Base-by-base conservation (phyloP, 768 basidiomycete genomes). In the Butyriboletus loyo region DNA sequence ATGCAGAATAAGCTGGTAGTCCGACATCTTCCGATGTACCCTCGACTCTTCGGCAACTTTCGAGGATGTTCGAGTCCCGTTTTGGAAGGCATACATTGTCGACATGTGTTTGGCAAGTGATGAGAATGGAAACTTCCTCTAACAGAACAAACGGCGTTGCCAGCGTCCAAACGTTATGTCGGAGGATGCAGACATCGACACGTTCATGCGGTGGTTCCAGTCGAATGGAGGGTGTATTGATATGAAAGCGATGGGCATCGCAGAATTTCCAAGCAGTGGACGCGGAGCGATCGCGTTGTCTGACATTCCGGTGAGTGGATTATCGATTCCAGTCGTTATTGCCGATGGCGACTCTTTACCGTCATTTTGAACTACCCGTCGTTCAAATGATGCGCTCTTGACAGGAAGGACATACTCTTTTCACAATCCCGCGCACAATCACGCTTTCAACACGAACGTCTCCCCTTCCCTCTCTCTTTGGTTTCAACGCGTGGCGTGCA, bases 401-500 rank as follows among this genome's bases (percentile, higher is more conserved):
- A 42, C 60, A 95, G 92, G 78, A 84, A 75, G 87, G 83, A 43
- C 77, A 87, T 49, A 78, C 80, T 0, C 70, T 99, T 1, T 97
- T 98, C 69, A 79, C 85, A 2, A 82, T 98, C 17, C 96, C 96
- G 1, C 82, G 90, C 14, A 63, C 75, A 15, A 64, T 94, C 46
- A 82, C 89, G 2, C 79, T 99, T 10, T 92, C 92, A 0, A 86
- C 84, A 7, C 80, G 83, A 24, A 94, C 91, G 2, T 91, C 87
- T 1, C 49, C 69, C 1, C 78, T 98, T 1, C 85, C 84, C 1
- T 46, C 67, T 15, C 73, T 75, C 4, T 76, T 97, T 40, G 84
- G 87, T 17, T 46, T 70, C 8, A 75, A 77, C 11, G 78, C 77
- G 31, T 97, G 94, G 94, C 81, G 73, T 57, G 68, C 66, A 21